phyloP scores from a whole-genome alignment of 2,329 filamentous ascomycete species.

The Fusarium kyushuense region DNA sequence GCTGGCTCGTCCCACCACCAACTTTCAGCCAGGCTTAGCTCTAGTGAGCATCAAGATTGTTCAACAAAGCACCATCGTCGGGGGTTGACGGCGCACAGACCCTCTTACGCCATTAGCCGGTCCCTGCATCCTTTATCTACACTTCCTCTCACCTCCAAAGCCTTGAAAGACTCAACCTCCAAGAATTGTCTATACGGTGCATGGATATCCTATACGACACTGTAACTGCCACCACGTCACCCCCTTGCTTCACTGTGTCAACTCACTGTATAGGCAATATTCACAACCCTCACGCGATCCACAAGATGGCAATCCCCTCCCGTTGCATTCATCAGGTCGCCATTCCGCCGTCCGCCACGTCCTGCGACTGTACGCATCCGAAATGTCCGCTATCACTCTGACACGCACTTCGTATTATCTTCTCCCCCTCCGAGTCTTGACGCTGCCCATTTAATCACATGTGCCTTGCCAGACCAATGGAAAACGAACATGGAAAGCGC shows the following conservation, averaged over 20 bases:
- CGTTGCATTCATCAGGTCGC: constrained; percentile 40
- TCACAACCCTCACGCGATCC: constrained; percentile 43
- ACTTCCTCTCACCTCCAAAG: constrained; percentile 36
- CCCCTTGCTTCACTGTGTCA: constrained; percentile 19
- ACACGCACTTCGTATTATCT: constrained; percentile 26
- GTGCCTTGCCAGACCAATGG: not conserved
- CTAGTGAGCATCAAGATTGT: constrained; percentile 31
- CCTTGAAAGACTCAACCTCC: constrained; percentile 42
- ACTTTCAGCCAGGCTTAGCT: constrained; percentile 24
- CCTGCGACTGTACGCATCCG: constrained; percentile 34
- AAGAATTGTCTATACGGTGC: constrained; percentile 50
- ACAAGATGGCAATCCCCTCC: constrained; percentile 46
- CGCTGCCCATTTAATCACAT: constrained; percentile 14
- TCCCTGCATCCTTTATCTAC: constrained; percentile 48
- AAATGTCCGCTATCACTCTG: constrained; percentile 21
- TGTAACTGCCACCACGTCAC: constrained; percentile 3
- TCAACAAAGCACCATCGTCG: constrained; percentile 21
- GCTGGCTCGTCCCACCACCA: constrained; percentile 24
- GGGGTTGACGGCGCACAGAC: constrained; percentile 33
- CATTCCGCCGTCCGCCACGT: constrained; percentile 43
- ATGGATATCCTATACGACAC: constrained; percentile 35
- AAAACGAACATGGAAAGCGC: not conserved
- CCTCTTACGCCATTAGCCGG: constrained; percentile 37
- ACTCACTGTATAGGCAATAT: constrained; percentile 47
- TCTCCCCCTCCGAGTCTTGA: constrained; percentile 17